Evolutionary conservation across 2,329 filamentous ascomycete species (phyloP).

Genomic region (Shiraia sp.): DNA sequence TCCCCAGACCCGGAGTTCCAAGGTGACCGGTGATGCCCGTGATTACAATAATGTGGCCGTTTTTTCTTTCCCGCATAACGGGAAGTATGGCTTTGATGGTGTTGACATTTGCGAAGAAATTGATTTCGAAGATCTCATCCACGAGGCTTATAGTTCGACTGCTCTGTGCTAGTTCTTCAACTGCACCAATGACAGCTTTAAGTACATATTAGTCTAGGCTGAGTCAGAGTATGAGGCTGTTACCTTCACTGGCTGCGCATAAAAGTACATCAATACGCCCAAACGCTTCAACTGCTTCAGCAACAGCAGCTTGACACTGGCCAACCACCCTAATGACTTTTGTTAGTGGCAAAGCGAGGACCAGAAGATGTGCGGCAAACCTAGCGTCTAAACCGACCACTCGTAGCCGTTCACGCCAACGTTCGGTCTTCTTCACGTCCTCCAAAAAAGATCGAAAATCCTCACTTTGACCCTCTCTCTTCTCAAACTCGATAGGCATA

Average conservation of each 20-base stretch:
- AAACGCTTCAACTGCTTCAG: conserved; percentile 82
- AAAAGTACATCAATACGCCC: conserved; percentile 87
- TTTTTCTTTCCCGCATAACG: conserved; percentile 75
- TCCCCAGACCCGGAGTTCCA: conserved; percentile 85
- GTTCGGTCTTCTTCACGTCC: conserved; percentile 68
- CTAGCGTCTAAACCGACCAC: conserved; percentile 61
- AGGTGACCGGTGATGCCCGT: conserved; percentile 91
- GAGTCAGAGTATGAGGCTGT: not conserved
- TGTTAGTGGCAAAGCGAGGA: too few relatives aligned
- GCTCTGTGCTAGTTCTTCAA: conserved; percentile 83
- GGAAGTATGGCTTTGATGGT: conserved; percentile 89
- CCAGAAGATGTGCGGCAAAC: too few relatives aligned
- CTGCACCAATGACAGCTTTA: conserved; percentile 80
- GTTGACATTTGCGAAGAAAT: conserved; percentile 95
- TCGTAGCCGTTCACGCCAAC: conserved; percentile 78
- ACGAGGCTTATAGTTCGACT: conserved; percentile 76
- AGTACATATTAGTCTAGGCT: not conserved
- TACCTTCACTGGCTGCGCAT: conserved; percentile 86
- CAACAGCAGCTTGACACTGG: conserved; percentile 83
- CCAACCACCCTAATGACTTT: conserved; percentile 55
- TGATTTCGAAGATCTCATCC: conserved; percentile 88
- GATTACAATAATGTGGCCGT: conserved; percentile 86
- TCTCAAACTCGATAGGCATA: conserved; percentile 74
- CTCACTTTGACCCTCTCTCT: conserved; percentile 67
- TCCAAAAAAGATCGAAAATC: conserved; percentile 81